Evolutionary conservation across 345 rosid species (phyloP).

Genomic region (Hibiscus trionum): DNA sequence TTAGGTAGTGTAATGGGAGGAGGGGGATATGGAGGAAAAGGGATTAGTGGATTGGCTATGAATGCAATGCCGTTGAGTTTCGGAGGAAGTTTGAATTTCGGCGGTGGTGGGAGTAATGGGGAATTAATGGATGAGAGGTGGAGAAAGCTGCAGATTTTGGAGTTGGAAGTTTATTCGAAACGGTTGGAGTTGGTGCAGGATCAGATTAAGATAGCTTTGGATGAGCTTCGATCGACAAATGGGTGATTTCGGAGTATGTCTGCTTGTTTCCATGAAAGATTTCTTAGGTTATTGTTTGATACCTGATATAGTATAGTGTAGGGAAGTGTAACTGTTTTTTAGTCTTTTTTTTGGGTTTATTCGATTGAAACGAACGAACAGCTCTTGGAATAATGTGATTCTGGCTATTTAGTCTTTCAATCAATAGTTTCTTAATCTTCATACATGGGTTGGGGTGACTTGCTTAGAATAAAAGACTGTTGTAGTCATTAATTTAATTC

Average conservation of each 20-base stretch:
- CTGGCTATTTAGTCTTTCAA: constrained; percentile 21
- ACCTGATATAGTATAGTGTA: constrained; percentile 13
- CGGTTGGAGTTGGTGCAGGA: constrained; percentile 91
- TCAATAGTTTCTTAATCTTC: constrained; percentile 13
- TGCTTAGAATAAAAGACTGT: constrained; percentile 24
- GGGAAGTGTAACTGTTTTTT: constrained; percentile 8
- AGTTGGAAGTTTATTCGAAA: constrained; percentile 85
- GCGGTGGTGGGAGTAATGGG: constrained; percentile 25
- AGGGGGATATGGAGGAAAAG: constrained; percentile 21
- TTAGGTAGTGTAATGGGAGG: constrained; percentile 30
- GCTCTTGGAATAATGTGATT: constrained; percentile 36
- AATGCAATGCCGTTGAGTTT: constrained; percentile 29
- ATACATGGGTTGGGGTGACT: constrained; percentile 22
- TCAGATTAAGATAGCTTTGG: constrained; percentile 65
- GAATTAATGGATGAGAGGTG: constrained; percentile 70
- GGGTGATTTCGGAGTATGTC: constrained; percentile 21
- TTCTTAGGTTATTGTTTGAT: constrained; percentile 14
- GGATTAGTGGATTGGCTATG: constrained; percentile 31
- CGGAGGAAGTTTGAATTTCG: constrained; percentile 15
- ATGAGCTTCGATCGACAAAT: constrained; percentile 56
- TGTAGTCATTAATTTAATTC: not conserved
- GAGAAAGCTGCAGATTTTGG: constrained; percentile 96
- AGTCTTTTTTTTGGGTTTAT: constrained; percentile 4
- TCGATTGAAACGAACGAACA: constrained; percentile 19
- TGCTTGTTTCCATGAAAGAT: not conserved